phyloP scores from a whole-genome alignment of 305 asterid genomes.

The Fraxinus velutina region DNA sequence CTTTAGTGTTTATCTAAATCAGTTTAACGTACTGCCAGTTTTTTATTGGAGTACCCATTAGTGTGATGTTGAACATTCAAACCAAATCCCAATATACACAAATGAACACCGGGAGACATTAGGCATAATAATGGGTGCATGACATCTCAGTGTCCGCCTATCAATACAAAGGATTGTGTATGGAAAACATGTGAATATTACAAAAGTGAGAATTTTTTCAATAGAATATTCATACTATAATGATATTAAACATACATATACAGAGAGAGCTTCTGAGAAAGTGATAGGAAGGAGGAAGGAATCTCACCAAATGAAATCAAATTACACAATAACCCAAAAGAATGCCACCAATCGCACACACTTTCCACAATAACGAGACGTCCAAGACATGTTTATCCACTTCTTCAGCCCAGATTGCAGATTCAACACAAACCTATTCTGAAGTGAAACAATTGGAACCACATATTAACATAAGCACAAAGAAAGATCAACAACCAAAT shows the following conservation, averaged over 20 bases:
- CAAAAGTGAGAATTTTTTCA: neutral
- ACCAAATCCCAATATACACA: neutral
- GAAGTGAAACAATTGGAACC: conserved; percentile 4
- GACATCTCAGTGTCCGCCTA: neutral
- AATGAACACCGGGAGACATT: neutral
- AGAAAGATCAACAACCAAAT: neutral
- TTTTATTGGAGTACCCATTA: neutral
- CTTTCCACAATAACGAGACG: conserved; percentile 51
- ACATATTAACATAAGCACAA: conserved; percentile 4
- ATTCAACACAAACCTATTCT: conserved; percentile 27
- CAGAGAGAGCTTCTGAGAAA: neutral
- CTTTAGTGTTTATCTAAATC: neutral
- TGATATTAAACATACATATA: neutral
- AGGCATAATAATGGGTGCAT: neutral
- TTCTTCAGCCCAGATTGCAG: conserved; percentile 34
- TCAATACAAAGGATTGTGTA: neutral
- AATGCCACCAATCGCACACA: conserved; percentile 58
- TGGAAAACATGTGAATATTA: neutral
- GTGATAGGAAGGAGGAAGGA: neutral
- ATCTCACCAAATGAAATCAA: conserved; percentile 48
- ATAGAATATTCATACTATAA: neutral
- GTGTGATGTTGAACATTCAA: neutral
- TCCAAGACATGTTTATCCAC: conserved; percentile 73
- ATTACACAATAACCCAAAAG: conserved; percentile 68
- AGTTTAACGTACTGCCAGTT: neutral